These are phyloP conservation scores for Trichophyton schoenleinii DNA, from an alignment of 2,329 filamentous ascomycete species.

Conservation along the genomic window DNA sequence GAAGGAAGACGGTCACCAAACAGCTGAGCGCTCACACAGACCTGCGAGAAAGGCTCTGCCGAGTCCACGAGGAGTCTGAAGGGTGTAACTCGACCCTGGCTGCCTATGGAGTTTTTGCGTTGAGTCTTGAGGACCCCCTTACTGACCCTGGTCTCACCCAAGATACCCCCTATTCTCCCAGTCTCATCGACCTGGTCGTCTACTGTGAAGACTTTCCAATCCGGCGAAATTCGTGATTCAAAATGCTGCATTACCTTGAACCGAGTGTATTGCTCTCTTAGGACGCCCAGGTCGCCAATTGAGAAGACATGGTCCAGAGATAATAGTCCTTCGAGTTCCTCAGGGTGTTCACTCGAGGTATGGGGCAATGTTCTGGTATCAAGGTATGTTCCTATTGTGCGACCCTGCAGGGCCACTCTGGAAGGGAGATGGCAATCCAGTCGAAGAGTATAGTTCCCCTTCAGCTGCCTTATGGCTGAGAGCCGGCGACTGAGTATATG, in stretches of 20 bases:
- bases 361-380: neutral
- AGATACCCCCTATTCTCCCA: neutral
- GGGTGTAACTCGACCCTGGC: neutral
- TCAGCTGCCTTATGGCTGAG: neutral
- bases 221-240: neutral
- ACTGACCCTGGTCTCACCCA: neutral
- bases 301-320: neutral
- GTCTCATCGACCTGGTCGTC: neutral
- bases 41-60: constrained; percentile 14
- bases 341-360: neutral
- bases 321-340: neutral
- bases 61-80: neutral
- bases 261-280: neutral
- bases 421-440: neutral
- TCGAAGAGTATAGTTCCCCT: neutral
- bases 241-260: constrained; percentile 3
- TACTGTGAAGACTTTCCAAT: neutral
- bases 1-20: constrained; percentile 55
- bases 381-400: constrained; percentile 2
- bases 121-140: neutral
- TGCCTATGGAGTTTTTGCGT: neutral
- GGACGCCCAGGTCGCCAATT: neutral
- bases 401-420: neutral
- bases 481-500: neutral
- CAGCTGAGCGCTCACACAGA: constrained; percentile 56